Evolutionary conservation across 2,329 filamentous ascomycete species (phyloP).

Genomic region (Colletotrichum sp.): DNA sequence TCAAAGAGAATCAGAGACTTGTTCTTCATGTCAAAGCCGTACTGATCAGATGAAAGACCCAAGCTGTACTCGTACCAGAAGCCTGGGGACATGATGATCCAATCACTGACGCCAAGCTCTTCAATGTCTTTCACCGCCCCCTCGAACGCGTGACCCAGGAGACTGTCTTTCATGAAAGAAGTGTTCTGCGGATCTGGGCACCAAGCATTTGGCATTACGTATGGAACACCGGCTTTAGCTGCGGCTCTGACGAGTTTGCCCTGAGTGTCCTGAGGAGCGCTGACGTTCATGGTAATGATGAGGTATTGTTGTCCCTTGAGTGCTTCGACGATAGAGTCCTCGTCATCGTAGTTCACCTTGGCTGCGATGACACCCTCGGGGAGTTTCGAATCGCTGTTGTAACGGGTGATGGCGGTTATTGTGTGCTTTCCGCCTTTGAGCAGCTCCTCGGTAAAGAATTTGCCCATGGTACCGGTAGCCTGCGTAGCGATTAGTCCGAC

Average conservation of each 20-base stretch:
- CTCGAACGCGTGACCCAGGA: constrained; percentile 13
- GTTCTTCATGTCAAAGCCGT: constrained; percentile 55
- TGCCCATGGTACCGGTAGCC: constrained; percentile 48
- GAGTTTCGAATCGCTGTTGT: constrained; percentile 42
- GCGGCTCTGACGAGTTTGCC: constrained; percentile 53
- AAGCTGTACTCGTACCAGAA: constrained; percentile 62
- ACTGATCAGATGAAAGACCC: constrained; percentile 31
- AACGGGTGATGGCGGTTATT: constrained; percentile 57
- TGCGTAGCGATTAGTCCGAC: constrained; percentile 15
- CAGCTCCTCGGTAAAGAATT: constrained; percentile 43
- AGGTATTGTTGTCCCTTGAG: constrained; percentile 59
- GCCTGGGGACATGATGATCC: constrained; percentile 44
- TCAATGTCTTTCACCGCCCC: constrained; percentile 40
- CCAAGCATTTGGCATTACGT: constrained; percentile 56
- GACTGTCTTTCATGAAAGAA: not conserved
- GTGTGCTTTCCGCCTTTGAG: constrained; percentile 54
- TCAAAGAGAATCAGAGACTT: constrained; percentile 52
- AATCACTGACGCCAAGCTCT: constrained; percentile 31
- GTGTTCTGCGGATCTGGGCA: constrained; percentile 31
- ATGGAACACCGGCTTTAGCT: constrained; percentile 53
- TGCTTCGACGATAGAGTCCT: constrained; percentile 47
- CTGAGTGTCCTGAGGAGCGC: constrained; percentile 45
- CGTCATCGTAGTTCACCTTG: constrained; percentile 48
- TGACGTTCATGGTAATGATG: constrained; percentile 52
- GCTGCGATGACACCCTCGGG: constrained; percentile 47